Evolutionary conservation across 192 early-diverging fungal genomes (phyloP).

Genomic region (Ambispora gerdemannii): DNA sequence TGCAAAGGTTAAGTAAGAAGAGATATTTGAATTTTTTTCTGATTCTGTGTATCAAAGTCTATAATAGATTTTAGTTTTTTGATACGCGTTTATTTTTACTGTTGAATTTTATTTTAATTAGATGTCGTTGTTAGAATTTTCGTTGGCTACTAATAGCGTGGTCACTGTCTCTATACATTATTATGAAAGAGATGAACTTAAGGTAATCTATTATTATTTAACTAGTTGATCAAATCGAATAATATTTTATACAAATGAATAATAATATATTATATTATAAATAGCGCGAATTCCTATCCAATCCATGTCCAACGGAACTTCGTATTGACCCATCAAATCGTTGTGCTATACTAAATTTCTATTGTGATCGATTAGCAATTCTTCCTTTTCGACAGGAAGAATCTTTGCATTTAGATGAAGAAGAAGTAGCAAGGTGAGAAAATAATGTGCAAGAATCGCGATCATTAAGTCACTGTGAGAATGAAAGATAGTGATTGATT

Average conservation of each 20-base stretch:
- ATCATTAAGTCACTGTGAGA: neutral
- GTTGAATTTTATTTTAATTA: constrained; percentile 43
- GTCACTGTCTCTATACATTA: constrained; percentile 95
- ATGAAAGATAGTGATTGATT: neutral
- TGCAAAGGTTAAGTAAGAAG: no score
- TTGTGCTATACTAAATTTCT: constrained; percentile 86
- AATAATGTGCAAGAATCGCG: no score
- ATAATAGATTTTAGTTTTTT: neutral
- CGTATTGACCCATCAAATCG: constrained; percentile 81
- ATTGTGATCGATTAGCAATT: constrained; percentile 84
- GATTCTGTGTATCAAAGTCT: neutral
- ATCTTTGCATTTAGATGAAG: constrained; percentile 48
- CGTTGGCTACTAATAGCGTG: constrained; percentile 65
- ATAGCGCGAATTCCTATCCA: constrained; percentile 65
- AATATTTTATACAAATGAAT: no score
- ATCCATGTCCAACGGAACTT: constrained; percentile 60
- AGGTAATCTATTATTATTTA: no score
- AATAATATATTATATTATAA: no score
- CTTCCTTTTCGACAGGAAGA: constrained; percentile 80
- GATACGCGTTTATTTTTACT: neutral
- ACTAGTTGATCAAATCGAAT: no score
- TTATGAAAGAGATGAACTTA: constrained; percentile 90
- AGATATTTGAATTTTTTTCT: no score
- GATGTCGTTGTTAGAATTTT: constrained; percentile 91
- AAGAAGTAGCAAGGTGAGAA: constrained; percentile 55